Conservation (phyloP, 495 filamentous ascomycete genomes). For the Penicillium argentinense region DNA sequence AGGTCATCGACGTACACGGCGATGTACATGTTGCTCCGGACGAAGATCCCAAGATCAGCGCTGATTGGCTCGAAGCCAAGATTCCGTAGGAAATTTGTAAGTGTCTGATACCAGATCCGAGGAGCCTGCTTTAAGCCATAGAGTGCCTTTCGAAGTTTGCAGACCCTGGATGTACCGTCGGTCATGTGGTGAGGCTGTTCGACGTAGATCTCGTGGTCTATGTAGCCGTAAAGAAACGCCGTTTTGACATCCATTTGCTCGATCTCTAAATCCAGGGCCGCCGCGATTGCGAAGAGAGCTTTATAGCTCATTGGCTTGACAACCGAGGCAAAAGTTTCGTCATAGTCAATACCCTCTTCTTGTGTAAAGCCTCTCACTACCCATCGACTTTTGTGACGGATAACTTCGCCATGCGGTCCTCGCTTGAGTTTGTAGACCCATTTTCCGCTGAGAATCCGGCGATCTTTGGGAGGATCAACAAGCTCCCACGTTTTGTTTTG, state of each 20-base stretch:
- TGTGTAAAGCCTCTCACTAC: conserved; percentile 33
- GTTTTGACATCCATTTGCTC: conserved; percentile 35
- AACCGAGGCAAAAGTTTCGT: conserved; percentile 42
- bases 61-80: conserved; percentile 25
- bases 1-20: conserved; percentile 37
- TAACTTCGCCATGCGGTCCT: conserved; percentile 26
- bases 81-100: conserved; percentile 28
- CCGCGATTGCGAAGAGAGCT: conserved; percentile 22
- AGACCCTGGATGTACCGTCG: conserved; percentile 19
- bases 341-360: conserved; percentile 34
- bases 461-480: conserved; percentile 20
- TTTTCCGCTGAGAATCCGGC: conserved; percentile 24
- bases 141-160: conserved; percentile 28
- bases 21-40: conserved; percentile 22
- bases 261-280: conserved; percentile 23
- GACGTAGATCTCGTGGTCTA: conserved; percentile 32
- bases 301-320: conserved; percentile 37
- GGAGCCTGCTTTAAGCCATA: conserved; percentile 45
- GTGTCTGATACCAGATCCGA: conserved; percentile 34
- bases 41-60: conserved; percentile 25
- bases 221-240: conserved; percentile 31
- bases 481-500: conserved; percentile 32
- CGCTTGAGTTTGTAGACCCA: conserved; percentile 36
- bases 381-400: conserved; percentile 28
- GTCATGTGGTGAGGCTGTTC: conserved; percentile 7